Evolutionary conservation across 805 yeast species (phyloP).

Genomic region (Candida michaelii): DNA sequence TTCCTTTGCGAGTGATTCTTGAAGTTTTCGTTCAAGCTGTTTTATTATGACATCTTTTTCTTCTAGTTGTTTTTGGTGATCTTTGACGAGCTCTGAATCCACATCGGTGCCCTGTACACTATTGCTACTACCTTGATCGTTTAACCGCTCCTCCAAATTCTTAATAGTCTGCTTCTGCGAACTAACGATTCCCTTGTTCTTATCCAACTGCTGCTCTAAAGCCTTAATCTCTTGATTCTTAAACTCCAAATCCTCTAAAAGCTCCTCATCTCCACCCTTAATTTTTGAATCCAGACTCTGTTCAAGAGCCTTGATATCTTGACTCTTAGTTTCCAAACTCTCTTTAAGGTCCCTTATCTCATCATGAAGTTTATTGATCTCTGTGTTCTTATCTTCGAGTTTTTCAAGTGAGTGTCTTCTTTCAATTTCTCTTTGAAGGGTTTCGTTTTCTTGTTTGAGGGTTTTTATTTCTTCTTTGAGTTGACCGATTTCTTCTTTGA

Average conservation of each 20-base stretch:
- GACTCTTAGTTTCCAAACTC: constrained; percentile 8
- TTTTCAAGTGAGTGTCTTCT: constrained; percentile 14
- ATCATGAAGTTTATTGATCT: constrained; percentile 13
- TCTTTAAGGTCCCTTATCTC: constrained; percentile 19
- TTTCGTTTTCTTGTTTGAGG: constrained; percentile 9
- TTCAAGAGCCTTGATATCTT: constrained; percentile 9
- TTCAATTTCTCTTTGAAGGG: constrained; percentile 13
- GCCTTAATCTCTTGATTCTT: constrained; percentile 18
- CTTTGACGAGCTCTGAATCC: not conserved
- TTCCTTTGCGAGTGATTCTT: constrained; percentile 14
- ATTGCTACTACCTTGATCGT: not conserved
- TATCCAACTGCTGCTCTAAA: constrained; percentile 16
- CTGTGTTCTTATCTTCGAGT: constrained; percentile 15
- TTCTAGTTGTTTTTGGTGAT: not conserved
- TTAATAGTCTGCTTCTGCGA: constrained; percentile 14
- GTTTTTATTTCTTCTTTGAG: not conserved
- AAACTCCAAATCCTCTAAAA: constrained; percentile 10
- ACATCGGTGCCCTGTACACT: too few relatives aligned
- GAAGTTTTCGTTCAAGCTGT: constrained; percentile 14
- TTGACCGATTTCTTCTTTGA: too few relatives aligned
- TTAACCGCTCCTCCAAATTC: constrained; percentile 1
- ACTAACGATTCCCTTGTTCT: constrained; percentile 8
- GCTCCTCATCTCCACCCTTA: not conserved
- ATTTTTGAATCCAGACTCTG: constrained; percentile 9
- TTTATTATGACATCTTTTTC: constrained; percentile 11